These are phyloP conservation scores for Leishmania lainsoni DNA, from an alignment of 208 protist genomes.

Conservation along the genomic window DNA sequence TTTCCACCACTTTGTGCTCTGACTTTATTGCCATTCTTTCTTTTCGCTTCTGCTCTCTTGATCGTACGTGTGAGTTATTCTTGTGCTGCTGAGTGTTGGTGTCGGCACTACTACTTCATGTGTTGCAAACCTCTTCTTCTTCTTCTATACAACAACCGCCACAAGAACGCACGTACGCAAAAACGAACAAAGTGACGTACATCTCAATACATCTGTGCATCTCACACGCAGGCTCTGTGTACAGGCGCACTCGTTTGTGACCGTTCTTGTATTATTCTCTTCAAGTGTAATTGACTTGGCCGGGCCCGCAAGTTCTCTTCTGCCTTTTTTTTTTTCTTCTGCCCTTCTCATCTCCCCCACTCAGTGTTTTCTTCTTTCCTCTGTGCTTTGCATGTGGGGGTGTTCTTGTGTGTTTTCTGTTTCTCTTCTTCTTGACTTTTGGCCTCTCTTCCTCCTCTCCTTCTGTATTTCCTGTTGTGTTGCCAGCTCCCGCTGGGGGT, in stretches of 20 bases:
- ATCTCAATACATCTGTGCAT: background rate
- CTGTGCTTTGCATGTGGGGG: background rate
- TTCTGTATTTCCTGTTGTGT: background rate
- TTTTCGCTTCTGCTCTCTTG: background rate
- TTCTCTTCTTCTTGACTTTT: slow-evolving; percentile 1
- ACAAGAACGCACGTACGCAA: background rate
- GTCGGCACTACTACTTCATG: background rate
- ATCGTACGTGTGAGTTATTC: background rate
- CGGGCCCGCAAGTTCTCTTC: background rate
- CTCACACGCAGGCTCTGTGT: background rate
- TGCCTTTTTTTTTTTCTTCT: background rate
- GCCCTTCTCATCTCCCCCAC: background rate
- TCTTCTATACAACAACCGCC: background rate
- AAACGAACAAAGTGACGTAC: background rate
- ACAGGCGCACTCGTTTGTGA: background rate
- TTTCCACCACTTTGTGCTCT: background rate
- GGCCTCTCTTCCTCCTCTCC: background rate
- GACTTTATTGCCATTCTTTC: background rate
- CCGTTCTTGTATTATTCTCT: background rate
- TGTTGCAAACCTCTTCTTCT: background rate
- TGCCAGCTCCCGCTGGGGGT: background rate
- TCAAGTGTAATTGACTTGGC: background rate
- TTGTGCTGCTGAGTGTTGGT: background rate
- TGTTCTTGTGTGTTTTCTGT: background rate
- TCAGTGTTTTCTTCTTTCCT: background rate